A percentile compares a stretch with the other conserved stretches of the same genome.
Evolutionary conservation across 2,329 filamentous ascomycete species (phyloP).

Genomic region (Microsporum ferrugineum): DNA sequence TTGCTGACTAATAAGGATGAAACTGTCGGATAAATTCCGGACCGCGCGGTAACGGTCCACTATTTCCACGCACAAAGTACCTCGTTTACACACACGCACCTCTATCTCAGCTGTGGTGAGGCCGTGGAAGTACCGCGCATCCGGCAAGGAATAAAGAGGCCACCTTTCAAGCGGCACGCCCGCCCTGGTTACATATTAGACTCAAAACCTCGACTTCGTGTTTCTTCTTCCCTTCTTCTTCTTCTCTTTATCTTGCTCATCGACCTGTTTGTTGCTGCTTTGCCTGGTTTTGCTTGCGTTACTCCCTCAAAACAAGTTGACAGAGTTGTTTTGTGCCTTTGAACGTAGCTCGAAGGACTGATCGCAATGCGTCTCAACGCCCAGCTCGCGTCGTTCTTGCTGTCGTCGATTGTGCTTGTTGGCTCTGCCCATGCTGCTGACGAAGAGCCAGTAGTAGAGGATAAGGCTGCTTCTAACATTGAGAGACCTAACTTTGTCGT

Average conservation of each 20-base stretch:
- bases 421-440: conserved; percentile 56
- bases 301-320: conserved; percentile 4
- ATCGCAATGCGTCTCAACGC: conserved; percentile 72
- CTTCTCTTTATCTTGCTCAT: conserved; percentile 11
- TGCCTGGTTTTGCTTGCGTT: conserved; percentile 9
- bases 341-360: conserved; percentile 14
- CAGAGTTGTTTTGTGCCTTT: conserved; percentile 10
- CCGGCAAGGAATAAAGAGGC: conserved; percentile 26
- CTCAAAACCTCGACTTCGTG: not conserved
- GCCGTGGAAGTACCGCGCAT: not conserved
- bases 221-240: conserved; percentile 12
- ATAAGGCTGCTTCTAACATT: conserved; percentile 43
- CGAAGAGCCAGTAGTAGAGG: conserved; percentile 48
- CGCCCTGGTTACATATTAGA: conserved; percentile 15
- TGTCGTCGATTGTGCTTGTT: conserved; percentile 59
- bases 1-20: not conserved
- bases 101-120: not conserved
- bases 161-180: conserved; percentile 30
- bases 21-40: not conserved
- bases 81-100: not conserved
- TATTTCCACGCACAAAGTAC: not conserved
- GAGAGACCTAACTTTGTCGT: conserved; percentile 79
- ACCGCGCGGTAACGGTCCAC: not conserved
- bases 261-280: conserved; percentile 2
- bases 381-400: conserved; percentile 57